Percentiles rank a stretch among this genome's conserved stretches.
phyloP scores from a whole-genome alignment of 192 early-diverging fungal genomes.

The Podila epigama region DNA sequence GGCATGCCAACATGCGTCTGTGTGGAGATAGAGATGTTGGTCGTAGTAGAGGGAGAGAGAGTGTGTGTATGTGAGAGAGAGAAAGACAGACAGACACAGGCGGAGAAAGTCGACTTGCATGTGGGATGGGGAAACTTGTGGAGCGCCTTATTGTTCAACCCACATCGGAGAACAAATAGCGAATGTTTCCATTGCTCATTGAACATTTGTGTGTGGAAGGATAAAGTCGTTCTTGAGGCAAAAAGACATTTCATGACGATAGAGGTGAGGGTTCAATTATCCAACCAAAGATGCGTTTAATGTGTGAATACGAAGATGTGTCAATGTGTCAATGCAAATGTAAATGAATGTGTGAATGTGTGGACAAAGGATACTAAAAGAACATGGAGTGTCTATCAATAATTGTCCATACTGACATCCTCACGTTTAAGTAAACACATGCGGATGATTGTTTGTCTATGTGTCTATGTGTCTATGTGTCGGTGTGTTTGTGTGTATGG shows the following conservation, averaged over 20 bases:
- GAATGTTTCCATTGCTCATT: too few species aligned
- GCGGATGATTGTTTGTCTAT: neutral
- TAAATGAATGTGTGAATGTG: neutral
- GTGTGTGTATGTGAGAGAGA: too few species aligned
- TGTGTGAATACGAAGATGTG: too few species aligned
- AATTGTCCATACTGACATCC: neutral
- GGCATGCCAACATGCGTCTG: too few species aligned
- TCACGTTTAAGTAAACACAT: neutral
- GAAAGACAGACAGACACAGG: too few species aligned
- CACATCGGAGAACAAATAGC: neutral
- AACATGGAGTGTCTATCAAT: neutral
- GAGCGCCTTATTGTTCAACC: neutral
- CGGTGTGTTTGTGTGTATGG: too few species aligned
- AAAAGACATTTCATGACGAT: too few species aligned
- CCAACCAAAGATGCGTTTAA: neutral
- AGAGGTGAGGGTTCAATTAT: neutral
- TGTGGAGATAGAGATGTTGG: too few species aligned
- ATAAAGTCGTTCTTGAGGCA: too few species aligned
- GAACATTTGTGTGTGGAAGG: too few species aligned
- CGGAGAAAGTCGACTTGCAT: too few species aligned
- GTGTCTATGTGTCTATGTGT: neutral
- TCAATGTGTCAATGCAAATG: neutral
- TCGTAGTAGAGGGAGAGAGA: too few species aligned
- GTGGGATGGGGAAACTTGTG: slow-evolving; percentile 1
- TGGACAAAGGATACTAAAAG: neutral